phyloP scores from a whole-genome alignment of 139 green algal genomes.

The Tetraselmis chui region DNA sequence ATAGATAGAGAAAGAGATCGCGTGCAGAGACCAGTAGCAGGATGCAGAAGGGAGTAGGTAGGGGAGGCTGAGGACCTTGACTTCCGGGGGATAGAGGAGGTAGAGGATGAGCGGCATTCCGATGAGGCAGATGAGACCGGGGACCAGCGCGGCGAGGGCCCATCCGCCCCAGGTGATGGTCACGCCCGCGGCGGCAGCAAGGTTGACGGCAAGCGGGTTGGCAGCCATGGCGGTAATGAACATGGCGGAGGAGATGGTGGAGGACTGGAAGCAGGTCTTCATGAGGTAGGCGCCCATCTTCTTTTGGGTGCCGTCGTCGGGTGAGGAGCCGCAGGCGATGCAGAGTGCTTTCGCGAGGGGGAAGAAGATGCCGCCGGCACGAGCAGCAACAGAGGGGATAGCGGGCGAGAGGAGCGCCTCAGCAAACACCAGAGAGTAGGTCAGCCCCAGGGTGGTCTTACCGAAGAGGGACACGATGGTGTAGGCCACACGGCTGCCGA shows the following conservation, averaged over 20 bases:
- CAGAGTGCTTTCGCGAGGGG: slow-evolving; percentile 10
- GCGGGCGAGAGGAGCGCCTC: slow-evolving; percentile 11
- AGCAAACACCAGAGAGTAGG: neutral
- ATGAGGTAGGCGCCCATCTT: slow-evolving; percentile 6
- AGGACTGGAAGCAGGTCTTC: neutral
- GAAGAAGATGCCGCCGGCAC: slow-evolving; percentile 9
- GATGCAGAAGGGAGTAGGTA: neutral
- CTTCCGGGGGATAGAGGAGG: slow-evolving; percentile 32
- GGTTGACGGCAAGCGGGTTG: slow-evolving; percentile 5
- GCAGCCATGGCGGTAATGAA: slow-evolving; percentile 7
- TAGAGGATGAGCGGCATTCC: slow-evolving; percentile 11
- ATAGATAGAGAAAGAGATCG: no score
- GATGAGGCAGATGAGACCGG: neutral
- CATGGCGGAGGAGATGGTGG: neutral
- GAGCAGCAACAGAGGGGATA: slow-evolving; percentile 9
- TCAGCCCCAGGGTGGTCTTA: slow-evolving; percentile 12
- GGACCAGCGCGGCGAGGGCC: slow-evolving; percentile 7
- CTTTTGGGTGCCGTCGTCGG: neutral
- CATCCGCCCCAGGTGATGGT: slow-evolving; percentile 10
- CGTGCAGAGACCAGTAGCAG: no score
- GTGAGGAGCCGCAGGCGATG: neutral
- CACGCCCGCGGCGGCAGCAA: slow-evolving; percentile 4
- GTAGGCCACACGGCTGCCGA: slow-evolving; percentile 6
- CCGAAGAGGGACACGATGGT: slow-evolving; percentile 3
- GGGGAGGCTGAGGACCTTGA: slow-evolving; percentile 20